Base-by-base conservation (phyloP, 139 green algal species). In the Spirogloea muscicola region DNA sequence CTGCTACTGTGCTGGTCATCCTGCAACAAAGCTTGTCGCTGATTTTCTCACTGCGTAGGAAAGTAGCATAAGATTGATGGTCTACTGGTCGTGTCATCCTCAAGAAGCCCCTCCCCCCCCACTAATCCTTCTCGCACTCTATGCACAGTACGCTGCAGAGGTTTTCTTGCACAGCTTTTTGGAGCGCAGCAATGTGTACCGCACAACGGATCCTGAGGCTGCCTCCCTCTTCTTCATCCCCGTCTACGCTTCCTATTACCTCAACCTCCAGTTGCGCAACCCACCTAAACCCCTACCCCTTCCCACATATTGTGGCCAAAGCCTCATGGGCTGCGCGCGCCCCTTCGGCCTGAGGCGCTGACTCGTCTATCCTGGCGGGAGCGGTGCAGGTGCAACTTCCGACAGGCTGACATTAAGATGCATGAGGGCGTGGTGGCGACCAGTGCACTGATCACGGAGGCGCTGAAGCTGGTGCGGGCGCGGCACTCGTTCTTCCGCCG, bases 401-500 rank as follows among this genome's bases (percentile, higher is more conserved):
- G 44, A 37, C 31, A 69, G 16, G 60, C 27, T 42, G 10, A 34
- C 18, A 25, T 7, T 39, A 39, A 33, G 41, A 29, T 69, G 4
- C 27, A 69, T 52, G 60, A 59, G 60, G 43, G 60, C 13, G 29
- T 65, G 29, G 29, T 16, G 13, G 13, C 13, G 13, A 16, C 27
- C 29, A 36, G 13, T 13, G 13, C 13, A 13, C 16, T 55, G 13
- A 18, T 36, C 13, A 36, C 57, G 27, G 57, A 65, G 13, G 27
- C 27, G 13, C 18, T 36, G 57, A 16, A 55, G 13, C 29, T 49
- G 4, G 60, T 42, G 6, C 48, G 42, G 21, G 43, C 48, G 10
- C 44, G 80, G n/a, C 46, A 74, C n/a, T 69, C 77, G 33, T 84
- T 76, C 55, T 84, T 76, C 31, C 73, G 73, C 37, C 74, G 74